Percentiles rank a stretch among this genome's conserved stretches.
phyloP scores from a whole-genome alignment of 371 early-diverging fungal species.

The Mortierella sp. region DNA sequence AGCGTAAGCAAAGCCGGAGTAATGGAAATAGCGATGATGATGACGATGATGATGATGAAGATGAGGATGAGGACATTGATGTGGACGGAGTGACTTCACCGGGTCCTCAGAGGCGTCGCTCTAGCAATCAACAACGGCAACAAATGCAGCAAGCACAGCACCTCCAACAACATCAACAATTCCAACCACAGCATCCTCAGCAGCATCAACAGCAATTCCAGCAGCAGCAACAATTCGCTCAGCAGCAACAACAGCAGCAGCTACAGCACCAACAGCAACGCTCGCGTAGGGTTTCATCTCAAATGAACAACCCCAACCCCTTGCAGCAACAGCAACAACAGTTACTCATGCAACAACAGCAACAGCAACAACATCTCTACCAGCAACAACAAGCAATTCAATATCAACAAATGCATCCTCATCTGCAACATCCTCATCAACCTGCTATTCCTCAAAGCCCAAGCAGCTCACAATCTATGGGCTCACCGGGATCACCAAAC shows the following conservation, averaged over 20 bases:
- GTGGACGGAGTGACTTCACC: conserved; percentile 45
- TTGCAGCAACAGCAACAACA: conserved; percentile 48
- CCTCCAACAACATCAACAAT: conserved; percentile 21
- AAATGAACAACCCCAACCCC: conserved; percentile 34
- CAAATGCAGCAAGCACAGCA: conserved; percentile 25
- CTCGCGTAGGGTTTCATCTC: conserved; percentile 38
- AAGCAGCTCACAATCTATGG: conserved; percentile 37
- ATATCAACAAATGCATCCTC: conserved; percentile 48
- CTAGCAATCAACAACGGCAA: conserved; percentile 35
- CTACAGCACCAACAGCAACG: conserved; percentile 30
- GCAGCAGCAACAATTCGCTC: conserved; percentile 22
- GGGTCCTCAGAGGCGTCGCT: conserved; percentile 41
- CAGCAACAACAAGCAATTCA: conserved; percentile 40
- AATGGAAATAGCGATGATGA: conserved; percentile 25
- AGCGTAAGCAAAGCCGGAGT: conserved; percentile 27
- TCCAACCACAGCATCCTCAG: conserved; percentile 12
- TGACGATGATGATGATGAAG: conserved; percentile 33
- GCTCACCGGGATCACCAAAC: conserved; percentile 50
- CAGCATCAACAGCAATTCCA: conserved; percentile 20
- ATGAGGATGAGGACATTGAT: conserved; percentile 51
- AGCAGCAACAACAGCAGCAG: conserved; percentile 14
- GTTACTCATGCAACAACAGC: conserved; percentile 34
- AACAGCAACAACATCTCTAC: conserved; percentile 40
- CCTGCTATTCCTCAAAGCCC: conserved; percentile 43
- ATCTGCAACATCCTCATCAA: conserved; percentile 34